phyloP scores from a whole-genome alignment of 139 green algal genomes.

The Picochlorum sp. region DNA sequence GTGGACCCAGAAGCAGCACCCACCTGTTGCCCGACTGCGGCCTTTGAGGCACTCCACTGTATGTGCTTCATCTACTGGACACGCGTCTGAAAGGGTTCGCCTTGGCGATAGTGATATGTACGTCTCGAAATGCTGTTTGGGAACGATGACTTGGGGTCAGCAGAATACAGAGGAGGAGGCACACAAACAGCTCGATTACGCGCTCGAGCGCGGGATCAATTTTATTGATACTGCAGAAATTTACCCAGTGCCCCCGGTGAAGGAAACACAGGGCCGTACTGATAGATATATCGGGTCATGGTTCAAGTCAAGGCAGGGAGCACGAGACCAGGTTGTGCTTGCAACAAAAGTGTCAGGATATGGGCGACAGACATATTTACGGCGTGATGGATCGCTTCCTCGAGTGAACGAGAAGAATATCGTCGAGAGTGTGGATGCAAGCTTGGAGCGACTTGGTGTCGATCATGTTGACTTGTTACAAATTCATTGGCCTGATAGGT shows the following conservation, averaged over 20 bases:
- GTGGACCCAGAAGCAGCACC: too few relatives aligned
- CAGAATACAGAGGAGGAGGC: constrained; percentile 62
- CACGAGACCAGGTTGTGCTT: constrained; percentile 66
- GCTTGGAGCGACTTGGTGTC: constrained; percentile 52
- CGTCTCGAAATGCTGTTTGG: constrained; percentile 23
- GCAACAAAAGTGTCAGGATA: constrained; percentile 79
- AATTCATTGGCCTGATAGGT: constrained; percentile 61
- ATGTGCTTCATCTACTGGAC: not conserved
- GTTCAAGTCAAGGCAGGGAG: constrained; percentile 44
- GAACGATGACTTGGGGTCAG: constrained; percentile 84
- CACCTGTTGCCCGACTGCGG: too few relatives aligned
- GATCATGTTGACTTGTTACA: constrained; percentile 91
- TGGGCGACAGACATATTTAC: constrained; percentile 43
- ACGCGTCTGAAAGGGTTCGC: constrained; percentile 8
- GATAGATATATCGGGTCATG: constrained; percentile 77
- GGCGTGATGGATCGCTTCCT: constrained; percentile 34
- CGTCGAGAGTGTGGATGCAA: constrained; percentile 52
- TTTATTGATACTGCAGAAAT: constrained; percentile 87
- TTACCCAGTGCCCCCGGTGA: constrained; percentile 58
- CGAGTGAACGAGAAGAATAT: constrained; percentile 59
- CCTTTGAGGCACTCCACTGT: not conserved
- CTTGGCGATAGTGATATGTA: constrained; percentile 22
- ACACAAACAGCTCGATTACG: constrained; percentile 51
- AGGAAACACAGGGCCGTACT: constrained; percentile 63
- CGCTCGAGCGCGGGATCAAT: constrained; percentile 63